These are phyloP conservation scores for Coffea humblotiana DNA, from an alignment of 305 asterid genomes.

Conservation along the genomic window DNA sequence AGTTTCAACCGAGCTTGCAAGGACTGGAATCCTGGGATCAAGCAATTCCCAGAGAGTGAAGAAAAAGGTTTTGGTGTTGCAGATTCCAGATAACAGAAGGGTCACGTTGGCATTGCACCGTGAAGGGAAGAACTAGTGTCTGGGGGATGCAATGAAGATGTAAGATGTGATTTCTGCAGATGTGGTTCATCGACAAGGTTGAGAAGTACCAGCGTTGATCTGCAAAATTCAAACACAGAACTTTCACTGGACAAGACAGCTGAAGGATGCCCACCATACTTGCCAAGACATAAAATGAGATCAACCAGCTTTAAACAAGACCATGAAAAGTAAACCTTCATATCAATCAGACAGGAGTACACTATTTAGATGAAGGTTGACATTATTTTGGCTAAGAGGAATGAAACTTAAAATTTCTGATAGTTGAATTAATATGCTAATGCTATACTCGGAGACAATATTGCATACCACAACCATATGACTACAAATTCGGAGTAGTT, in stretches of 20 bases:
- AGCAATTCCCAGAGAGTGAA: background rate
- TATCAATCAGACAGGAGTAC: background rate
- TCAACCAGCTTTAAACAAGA: background rate
- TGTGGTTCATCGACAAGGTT: slow-evolving; percentile 50
- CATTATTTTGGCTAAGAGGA: background rate
- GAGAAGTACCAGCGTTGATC: slow-evolving; percentile 59
- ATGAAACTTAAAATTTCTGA: background rate
- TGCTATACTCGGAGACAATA: background rate
- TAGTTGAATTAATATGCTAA: background rate
- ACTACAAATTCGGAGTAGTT: background rate
- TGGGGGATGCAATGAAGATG: slow-evolving; percentile 28
- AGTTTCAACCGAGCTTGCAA: background rate
- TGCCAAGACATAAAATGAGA: background rate
- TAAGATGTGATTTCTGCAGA: slow-evolving; percentile 27
- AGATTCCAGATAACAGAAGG: background rate
- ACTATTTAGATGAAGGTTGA: background rate
- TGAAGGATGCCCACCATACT: background rate
- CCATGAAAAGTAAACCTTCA: background rate
- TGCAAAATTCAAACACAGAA: slow-evolving; percentile 29
- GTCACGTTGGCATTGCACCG: slow-evolving; percentile 31
- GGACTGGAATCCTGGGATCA: background rate
- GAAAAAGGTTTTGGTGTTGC: background rate
- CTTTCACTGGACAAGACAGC: background rate
- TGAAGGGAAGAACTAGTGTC: slow-evolving; percentile 35
- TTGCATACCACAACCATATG: background rate